Percentiles rank a stretch among this genome's conserved stretches.
Evolutionary conservation across 371 early-diverging fungal species (phyloP).

Genomic region (Saksenaea vasiformis): DNA sequence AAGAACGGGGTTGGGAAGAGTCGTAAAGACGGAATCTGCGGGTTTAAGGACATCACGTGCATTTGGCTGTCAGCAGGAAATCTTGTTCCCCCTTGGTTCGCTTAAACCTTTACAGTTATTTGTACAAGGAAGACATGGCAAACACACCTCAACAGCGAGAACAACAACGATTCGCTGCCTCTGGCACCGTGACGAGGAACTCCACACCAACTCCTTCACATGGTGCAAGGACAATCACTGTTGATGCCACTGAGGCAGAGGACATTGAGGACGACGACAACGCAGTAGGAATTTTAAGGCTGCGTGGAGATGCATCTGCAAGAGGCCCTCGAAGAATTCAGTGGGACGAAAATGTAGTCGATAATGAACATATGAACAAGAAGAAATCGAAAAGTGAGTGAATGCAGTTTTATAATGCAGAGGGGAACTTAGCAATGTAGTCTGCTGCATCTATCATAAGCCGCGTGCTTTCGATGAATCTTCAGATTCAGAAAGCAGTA

Average conservation of each 20-base stretch:
- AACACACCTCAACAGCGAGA: not conserved
- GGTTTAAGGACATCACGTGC: no score
- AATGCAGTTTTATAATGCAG: not conserved
- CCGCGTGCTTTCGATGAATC: slow-evolving; percentile 76
- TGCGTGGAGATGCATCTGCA: slow-evolving; percentile 52
- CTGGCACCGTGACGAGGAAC: slow-evolving; percentile 5
- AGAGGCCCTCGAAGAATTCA: slow-evolving; percentile 59
- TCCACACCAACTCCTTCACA: slow-evolving; percentile 18
- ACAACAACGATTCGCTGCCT: not conserved
- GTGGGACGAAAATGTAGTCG: slow-evolving; percentile 84
- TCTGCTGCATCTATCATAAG: slow-evolving; percentile 88
- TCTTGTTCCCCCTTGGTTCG: not conserved
- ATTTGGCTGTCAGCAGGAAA: no score
- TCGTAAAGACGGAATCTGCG: no score
- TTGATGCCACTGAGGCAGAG: slow-evolving; percentile 24
- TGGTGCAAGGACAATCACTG: slow-evolving; percentile 42
- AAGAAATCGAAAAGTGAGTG: slow-evolving; percentile 83
- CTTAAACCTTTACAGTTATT: not conserved
- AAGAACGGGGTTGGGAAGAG: no score
- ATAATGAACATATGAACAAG: slow-evolving; percentile 82
- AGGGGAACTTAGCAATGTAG: slow-evolving; percentile 33
- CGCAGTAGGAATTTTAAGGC: slow-evolving; percentile 48
- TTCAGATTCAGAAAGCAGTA: slow-evolving; percentile 56
- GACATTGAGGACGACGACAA: slow-evolving; percentile 25
- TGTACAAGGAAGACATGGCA: not conserved